Base-by-base conservation (phyloP, 805 yeast species). In the Kuraishia molischiana region DNA sequence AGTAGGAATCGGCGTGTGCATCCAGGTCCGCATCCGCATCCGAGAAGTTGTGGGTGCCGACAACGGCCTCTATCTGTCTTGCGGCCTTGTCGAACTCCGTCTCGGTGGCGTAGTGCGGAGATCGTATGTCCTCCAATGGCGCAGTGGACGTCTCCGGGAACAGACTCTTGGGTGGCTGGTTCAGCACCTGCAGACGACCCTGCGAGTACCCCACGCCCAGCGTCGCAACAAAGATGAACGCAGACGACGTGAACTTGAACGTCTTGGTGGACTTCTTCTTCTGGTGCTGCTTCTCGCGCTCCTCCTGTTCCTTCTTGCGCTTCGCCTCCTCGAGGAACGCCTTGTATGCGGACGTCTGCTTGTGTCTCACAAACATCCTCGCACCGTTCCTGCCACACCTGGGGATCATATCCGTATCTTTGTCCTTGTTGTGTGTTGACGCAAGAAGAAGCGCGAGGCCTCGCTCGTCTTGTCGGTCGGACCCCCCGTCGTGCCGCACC, bases 1-100 rank as follows among this genome's bases (percentile, higher is more conserved):
- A 50, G 29, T 53, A 54, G 35, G 46, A 56, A 29, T 55, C 54
- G 5, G 64, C 52, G 40, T 59, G 65, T 8, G 46, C 38, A 6
- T 44, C 42, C 3, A 36, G 15, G 4, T 38, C 40, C 11, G 26
- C 24, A 9, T 36, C 29, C 5, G 19, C 32, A 11, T 33, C 19
- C 5, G 37, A 15, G 18, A 38, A 34, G 21, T 21, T 14, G n/a
- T 38, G 26, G 5, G 32, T 3, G n/a, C 40, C 40, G 14, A 38
- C 32, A 13, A 26, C 18, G 5, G 19, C 4, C 33, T n/a, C 31
- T 24, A 38, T 38, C 32, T 24, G 17, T 13, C 19, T 24, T 24
- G 24, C 21, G 15, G 37, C 40, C 11, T 26, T 19, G 14, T 33
- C 24, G 18, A 33, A 24, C 4, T 38, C 37, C 3, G 24, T 14